A percentile compares a stretch with the other conserved stretches of the same genome.
phyloP scores from a whole-genome alignment of 78 protist species.

The Dictyostelium purpureum region DNA sequence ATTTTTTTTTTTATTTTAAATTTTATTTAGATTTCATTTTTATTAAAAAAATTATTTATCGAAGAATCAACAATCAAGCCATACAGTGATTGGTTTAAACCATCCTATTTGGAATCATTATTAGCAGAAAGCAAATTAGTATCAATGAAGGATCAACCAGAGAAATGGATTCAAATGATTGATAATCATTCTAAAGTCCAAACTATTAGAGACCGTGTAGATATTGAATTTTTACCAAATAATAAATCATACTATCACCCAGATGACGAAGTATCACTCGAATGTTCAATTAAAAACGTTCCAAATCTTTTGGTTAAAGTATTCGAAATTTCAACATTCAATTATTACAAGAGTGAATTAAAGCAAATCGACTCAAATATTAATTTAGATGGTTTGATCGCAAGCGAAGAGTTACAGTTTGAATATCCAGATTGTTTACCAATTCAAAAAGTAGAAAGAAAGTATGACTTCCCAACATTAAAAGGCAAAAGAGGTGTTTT shows the following conservation, averaged over 20 bases:
- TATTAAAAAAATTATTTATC: conserved; percentile 29
- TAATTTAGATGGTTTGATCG: conserved; percentile 76
- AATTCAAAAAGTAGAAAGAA: background rate
- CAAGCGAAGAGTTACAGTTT: conserved; percentile 19
- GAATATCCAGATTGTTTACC: conserved; percentile 35
- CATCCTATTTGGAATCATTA: conserved; percentile 20
- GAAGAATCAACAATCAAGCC: background rate
- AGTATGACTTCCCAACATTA: conserved; percentile 41
- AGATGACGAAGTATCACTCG: conserved; percentile 44
- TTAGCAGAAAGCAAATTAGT: conserved; percentile 44
- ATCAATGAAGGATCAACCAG: background rate
- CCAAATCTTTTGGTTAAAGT: conserved; percentile 46
- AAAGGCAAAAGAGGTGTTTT: conserved; percentile 66
- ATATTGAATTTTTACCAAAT: conserved; percentile 38
- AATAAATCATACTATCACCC: conserved; percentile 38
- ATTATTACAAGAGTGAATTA: conserved; percentile 34
- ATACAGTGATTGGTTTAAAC: conserved; percentile 7
- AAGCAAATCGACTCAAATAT: conserved; percentile 1
- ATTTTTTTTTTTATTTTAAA: background rate
- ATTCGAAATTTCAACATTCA: conserved; percentile 69
- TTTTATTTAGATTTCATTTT: conserved; percentile 4
- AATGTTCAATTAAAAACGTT: conserved; percentile 60
- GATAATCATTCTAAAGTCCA: background rate
- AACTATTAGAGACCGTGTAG: conserved; percentile 34
- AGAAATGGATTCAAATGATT: conserved; percentile 50